phyloP scores from a whole-genome alignment of 768 basidiomycete species.

The Hortiboletus flavorubellus region DNA sequence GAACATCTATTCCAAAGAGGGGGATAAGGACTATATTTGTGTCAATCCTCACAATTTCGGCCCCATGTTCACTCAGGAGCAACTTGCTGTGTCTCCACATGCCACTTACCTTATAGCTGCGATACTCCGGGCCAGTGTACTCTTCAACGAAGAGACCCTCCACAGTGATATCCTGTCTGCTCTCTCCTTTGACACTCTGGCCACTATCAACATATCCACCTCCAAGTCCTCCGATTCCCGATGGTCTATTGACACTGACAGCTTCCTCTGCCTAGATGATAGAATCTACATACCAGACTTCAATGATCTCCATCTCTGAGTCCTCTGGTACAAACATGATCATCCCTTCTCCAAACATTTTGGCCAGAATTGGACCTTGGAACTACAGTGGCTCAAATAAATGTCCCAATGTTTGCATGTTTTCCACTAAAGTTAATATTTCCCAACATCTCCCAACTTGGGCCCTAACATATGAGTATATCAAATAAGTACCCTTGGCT shows the following conservation, averaged over 20 bases:
- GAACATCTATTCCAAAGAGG: no score
- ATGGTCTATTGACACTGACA: not conserved
- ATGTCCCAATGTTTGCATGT: no score
- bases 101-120: not conserved
- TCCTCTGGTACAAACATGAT: not conserved
- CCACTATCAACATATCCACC: no score
- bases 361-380: not conserved
- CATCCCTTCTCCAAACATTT: not conserved
- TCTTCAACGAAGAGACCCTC: not conserved
- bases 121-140: not conserved
- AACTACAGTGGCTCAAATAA: no score
- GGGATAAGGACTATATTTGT: not conserved
- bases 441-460: no score
- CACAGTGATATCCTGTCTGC: not conserved
- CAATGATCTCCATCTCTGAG: not conserved
- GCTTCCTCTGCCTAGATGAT: no score
- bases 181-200: not conserved
- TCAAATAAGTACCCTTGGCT: no score
- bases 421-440: no score
- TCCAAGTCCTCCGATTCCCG: not conserved
- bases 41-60: not conserved
- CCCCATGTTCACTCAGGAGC: not conserved
- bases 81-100: not conserved
- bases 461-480: no score
- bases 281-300: not conserved